Base-by-base conservation (phyloP, 2,329 filamentous ascomycete species). In the Chrysoporthe deuterocubensis region DNA sequence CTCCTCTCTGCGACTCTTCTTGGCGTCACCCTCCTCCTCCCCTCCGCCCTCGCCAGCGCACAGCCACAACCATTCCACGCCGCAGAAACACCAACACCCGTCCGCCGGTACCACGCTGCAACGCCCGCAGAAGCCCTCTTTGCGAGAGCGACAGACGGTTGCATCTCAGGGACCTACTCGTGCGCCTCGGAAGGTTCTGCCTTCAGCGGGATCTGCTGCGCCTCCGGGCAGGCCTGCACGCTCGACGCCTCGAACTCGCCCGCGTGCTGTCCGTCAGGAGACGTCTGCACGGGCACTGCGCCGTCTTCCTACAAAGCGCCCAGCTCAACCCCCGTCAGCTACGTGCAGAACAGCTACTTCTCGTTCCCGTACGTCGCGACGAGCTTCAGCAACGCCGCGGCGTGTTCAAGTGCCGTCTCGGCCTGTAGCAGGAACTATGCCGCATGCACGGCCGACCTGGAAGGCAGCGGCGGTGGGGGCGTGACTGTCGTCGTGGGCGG, bases 321-420 rank as follows among this genome's bases (percentile, higher is more conserved):
- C 2, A 75, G 79, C 11, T 76, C 76, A 14, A 71, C 77, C 34
- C 70, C 79, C 14, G 80, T 81, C 3, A 86, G 85, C 44, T 87
- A 82, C 73, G 85, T 89, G 21, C 76, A 81, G 54, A 89, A 90
- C 74, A 72, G 79, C 37, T 89, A 85, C 76, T 90, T 89, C 75
- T 82, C 84, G 13, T 90, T 89, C 75, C 87, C 87, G 1, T 85
- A 86, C 73, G 81, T 88, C 63, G 77, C 81, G 59, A 87, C 84
- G 1, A 81, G 81, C 14, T 88, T 87, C 70, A 74, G 77, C 67
- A 83, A 88, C 71, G 75, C 78, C 21, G 83, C 78, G 16, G 82
- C 82, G 6, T 90, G 87, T 73, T 81, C 81, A 3, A 80, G 83
- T 0, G 87, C 86, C 18, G 77, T 84, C 60, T 77, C 75, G 52